A percentile compares a stretch with the other conserved stretches of the same genome.
phyloP scores from a whole-genome alignment of 2,329 filamentous ascomycete genomes.

The Alternaria rosae region DNA sequence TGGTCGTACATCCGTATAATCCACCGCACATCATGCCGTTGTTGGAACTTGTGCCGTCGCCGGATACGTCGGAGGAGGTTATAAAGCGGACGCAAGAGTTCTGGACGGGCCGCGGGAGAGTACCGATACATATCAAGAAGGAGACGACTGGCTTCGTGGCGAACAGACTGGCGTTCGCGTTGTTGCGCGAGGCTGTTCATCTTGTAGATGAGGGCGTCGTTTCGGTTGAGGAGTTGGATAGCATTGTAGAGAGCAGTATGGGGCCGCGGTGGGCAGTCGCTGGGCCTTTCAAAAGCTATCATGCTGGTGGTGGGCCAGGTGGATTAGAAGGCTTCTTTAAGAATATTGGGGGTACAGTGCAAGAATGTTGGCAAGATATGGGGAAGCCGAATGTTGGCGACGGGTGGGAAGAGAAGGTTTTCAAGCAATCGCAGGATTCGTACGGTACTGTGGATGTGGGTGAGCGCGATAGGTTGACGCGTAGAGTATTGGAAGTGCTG shows the following conservation, averaged over 20 bases:
- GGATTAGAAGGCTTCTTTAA: conserved; percentile 62
- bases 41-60: conserved; percentile 64
- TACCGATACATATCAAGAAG: conserved; percentile 60
- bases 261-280: conserved; percentile 41
- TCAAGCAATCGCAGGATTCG: conserved; percentile 54
- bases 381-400: conserved; percentile 54
- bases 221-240: conserved; percentile 61
- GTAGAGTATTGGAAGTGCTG: conserved; percentile 51
- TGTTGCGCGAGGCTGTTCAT: conserved; percentile 63
- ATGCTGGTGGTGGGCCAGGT: conserved; percentile 63
- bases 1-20: conserved; percentile 69
- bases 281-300: conserved; percentile 66
- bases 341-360: conserved; percentile 64
- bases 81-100: conserved; percentile 55
- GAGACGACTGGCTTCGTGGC: conserved; percentile 65
- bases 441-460: conserved; percentile 56
- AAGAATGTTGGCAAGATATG: conserved; percentile 61
- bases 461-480: conserved; percentile 54
- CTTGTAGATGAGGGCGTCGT: conserved; percentile 63
- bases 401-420: conserved; percentile 58
- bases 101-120: conserved; percentile 53
- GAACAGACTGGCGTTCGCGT: conserved; percentile 64
- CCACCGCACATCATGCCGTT: conserved; percentile 69
- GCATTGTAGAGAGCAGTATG: conserved; percentile 49
- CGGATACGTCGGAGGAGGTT: conserved; percentile 49